Evolutionary conservation across 768 basidiomycete species (phyloP).

Genomic region (Clitopilus hobsonii): DNA sequence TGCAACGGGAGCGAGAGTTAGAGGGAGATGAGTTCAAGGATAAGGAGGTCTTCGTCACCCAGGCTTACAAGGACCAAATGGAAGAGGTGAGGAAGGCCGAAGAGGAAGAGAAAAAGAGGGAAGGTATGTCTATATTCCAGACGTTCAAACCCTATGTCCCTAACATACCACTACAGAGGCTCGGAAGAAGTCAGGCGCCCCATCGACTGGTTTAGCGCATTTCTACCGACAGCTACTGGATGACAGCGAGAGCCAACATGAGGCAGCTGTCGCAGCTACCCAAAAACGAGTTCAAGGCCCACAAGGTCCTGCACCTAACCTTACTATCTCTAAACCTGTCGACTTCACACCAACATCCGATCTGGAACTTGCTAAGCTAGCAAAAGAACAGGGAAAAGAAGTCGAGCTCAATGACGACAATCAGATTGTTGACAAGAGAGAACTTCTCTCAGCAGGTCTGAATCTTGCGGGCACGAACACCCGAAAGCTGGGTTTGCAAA

Average conservation of each 20-base stretch:
- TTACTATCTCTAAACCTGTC: constrained; percentile 73
- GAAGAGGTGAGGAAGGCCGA: constrained; percentile 86
- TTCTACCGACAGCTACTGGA: constrained; percentile 79
- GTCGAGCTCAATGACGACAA: constrained; percentile 97
- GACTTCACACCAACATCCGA: constrained; percentile 65
- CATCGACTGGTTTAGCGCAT: constrained; percentile 75
- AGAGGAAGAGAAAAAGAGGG: constrained; percentile 84
- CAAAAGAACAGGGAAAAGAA: constrained; percentile 70
- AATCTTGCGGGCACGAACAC: constrained; percentile 87
- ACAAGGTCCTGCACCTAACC: constrained; percentile 55
- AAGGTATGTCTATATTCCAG: constrained; percentile 52
- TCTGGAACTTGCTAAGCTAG: constrained; percentile 64
- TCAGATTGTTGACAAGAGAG: constrained; percentile 94
- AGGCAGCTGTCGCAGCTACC: constrained; percentile 80
- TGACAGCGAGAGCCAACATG: constrained; percentile 77
- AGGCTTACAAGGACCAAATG: constrained; percentile 96
- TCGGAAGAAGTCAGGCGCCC: constrained; percentile 53
- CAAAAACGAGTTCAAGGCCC: constrained; percentile 59
- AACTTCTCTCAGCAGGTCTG: constrained; percentile 85
- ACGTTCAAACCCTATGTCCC: not conserved
- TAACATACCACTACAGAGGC: constrained; percentile 35
- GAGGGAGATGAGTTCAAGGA: constrained; percentile 94
- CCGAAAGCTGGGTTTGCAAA: constrained; percentile 53
- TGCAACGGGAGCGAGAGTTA: constrained; percentile 84
- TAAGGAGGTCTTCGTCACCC: constrained; percentile 97